phyloP scores from a whole-genome alignment of 2,329 filamentous ascomycete genomes.

The Didymella pomorum region DNA sequence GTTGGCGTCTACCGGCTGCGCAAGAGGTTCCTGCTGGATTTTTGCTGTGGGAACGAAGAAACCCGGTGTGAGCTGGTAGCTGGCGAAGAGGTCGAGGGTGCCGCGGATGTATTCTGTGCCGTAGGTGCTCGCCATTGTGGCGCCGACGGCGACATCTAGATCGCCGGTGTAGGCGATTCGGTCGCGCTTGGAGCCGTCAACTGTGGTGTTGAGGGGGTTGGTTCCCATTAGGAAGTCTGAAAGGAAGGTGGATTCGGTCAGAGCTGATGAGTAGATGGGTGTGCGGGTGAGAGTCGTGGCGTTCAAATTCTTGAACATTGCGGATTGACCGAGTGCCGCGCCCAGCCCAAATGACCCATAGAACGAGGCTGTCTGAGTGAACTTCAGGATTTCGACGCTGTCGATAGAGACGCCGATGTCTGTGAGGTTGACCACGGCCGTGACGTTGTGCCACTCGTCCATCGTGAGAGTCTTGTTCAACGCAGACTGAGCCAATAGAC shows the following conservation, averaged over 20 bases:
- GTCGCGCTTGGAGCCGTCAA: background rate
- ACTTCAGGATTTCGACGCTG: background rate
- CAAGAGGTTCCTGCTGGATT: constrained; percentile 37
- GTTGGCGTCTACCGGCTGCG: background rate
- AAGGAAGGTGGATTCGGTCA: background rate
- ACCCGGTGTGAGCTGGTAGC: constrained; percentile 40
- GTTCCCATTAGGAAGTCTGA: background rate
- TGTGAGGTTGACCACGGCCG: background rate
- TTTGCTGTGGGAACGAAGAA: constrained; percentile 47
- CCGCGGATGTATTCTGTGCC: constrained; percentile 37
- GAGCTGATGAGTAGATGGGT: background rate
- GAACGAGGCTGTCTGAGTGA: background rate
- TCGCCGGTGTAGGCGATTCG: background rate
- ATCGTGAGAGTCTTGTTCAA: background rate
- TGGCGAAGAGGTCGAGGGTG: constrained; percentile 40
- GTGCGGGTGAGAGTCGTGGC: background rate
- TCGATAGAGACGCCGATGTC: background rate
- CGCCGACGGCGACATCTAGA: background rate
- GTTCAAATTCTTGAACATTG: background rate
- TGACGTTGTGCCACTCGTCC: background rate
- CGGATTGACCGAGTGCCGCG: background rate
- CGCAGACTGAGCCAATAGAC: background rate
- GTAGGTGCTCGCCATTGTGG: constrained; percentile 25
- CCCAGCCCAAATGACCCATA: background rate
- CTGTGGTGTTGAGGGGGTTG: background rate